These are phyloP conservation scores for Aschersonia sp. DNA, from an alignment of 2,329 filamentous ascomycete genomes.

Conservation along the genomic window DNA sequence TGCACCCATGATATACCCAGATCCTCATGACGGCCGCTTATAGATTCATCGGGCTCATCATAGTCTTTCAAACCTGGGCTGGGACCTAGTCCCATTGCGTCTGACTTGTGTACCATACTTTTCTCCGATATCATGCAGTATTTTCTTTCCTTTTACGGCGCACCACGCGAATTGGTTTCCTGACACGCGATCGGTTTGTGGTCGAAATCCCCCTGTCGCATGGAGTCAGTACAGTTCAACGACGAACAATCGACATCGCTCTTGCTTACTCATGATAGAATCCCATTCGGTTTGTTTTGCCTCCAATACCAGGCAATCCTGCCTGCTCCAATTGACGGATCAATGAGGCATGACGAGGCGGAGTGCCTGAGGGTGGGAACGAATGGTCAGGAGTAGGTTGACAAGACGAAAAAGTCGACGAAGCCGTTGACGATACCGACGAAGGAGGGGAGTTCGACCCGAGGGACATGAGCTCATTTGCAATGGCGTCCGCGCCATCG, in stretches of 20 bases:
- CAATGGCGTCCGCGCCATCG: neutral
- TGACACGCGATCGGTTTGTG: neutral
- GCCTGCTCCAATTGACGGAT: conserved; percentile 3
- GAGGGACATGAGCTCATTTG: neutral
- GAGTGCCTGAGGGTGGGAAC: neutral
- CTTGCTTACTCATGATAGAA: conserved; percentile 3
- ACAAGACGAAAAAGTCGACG: conserved; percentile 1
- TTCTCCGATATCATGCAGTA: too few species aligned
- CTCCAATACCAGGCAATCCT: conserved; percentile 3
- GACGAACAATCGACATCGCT: neutral
- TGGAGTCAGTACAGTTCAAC: neutral
- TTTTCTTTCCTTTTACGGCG: neutral
- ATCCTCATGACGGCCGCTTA: too few species aligned
- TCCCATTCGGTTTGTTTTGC: neutral
- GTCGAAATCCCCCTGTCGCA: neutral
- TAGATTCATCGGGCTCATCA: too few species aligned
- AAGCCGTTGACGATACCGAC: neutral
- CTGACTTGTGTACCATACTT: too few species aligned
- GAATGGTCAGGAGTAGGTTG: neutral
- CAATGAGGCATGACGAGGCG: conserved; percentile 1
- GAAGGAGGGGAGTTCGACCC: neutral
- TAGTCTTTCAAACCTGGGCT: too few species aligned
- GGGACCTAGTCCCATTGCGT: too few species aligned
- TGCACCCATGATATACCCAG: too few species aligned
- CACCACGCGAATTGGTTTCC: neutral